Conservation (phyloP, 2,329 filamentous ascomycete genomes). For the Colletotrichum sp. region DNA sequence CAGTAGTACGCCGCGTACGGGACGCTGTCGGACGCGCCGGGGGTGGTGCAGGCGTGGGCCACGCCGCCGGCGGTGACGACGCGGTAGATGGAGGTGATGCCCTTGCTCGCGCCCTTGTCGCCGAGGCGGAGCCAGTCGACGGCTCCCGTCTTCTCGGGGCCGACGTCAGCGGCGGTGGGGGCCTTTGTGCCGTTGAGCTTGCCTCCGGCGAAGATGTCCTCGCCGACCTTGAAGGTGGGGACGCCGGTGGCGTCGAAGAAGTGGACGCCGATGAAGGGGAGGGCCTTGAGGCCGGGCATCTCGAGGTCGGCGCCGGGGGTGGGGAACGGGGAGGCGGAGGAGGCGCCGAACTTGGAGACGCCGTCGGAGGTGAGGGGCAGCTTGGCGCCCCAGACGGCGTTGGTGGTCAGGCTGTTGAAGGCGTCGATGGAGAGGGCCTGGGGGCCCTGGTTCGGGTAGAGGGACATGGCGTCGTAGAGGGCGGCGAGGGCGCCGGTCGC, state of each 20-base stretch:
- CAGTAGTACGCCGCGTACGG: constrained; percentile 65
- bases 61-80: constrained; percentile 59
- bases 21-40: constrained; percentile 52
- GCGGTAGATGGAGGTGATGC: constrained; percentile 54
- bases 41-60: constrained; percentile 45
- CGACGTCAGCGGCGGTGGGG: constrained; percentile 51
- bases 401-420: constrained; percentile 46
- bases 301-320: constrained; percentile 42
- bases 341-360: constrained; percentile 42
- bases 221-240: constrained; percentile 65
- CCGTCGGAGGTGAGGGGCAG: constrained; percentile 55
- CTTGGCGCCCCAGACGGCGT: constrained; percentile 42
- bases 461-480: constrained; percentile 60
- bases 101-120: constrained; percentile 42
- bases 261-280: constrained; percentile 66
- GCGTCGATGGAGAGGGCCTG: constrained; percentile 39
- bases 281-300: constrained; percentile 32
- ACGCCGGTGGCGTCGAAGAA: constrained; percentile 62
- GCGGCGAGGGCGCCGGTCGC: constrained; percentile 63
- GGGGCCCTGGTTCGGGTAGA: constrained; percentile 52
- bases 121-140: constrained; percentile 61
- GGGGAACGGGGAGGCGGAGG: constrained; percentile 51
- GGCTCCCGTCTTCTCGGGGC: constrained; percentile 53
- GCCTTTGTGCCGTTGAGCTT: constrained; percentile 59
- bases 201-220: constrained; percentile 45